Base-by-base conservation (phyloP, 768 basidiomycete genomes). In the Terana coerulea region DNA sequence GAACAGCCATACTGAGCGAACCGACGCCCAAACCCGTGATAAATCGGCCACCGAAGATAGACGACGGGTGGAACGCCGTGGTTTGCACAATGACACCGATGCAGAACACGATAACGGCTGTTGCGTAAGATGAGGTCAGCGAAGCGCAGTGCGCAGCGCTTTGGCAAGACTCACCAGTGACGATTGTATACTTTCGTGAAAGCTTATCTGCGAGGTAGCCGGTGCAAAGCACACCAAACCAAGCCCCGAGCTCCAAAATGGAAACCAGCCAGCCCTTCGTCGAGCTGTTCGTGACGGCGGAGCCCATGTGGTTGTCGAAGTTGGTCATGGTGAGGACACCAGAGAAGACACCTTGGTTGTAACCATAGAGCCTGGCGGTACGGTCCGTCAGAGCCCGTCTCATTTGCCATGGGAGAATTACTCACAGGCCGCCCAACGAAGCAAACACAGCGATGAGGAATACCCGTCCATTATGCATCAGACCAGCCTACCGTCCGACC, bases 1-100 rank as follows among this genome's bases (percentile, higher is more conserved):
- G 89, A 10, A 91, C 88, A n/a, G 79, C 77, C 86, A 89, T 89
- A 59, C 84, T 86, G 19, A 91, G 70, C 2, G 87, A 86, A 10
- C 89, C 89, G 15, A 91, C 86, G 43, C 87, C 89, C 39, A 90
- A 68, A 75, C 89, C 89, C 45, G 86, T 88, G 15, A 14, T 24
- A 48, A 44, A 31, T 59, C n/a, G 49, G 65, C 73, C 86, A 64
- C 82, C 87, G 63, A 75, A 88, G 63, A 89, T 89, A 3, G 79
- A 84, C 0, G 76, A 71, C 1, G 86, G 72, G 1, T 65, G 67
- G 47, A 69, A 72, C 2, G 84, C 83, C 35, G 78, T 67, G 2
- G 82, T 81, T 59, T 90, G 88, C 12, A 89, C 79, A 53, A 90
- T 75, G 52, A 90, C 89, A 50, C 89, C 83, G 47, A 91, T 51